phyloP scores from a whole-genome alignment of 164 flowering plant species.

The Macadamia tetraphylla region DNA sequence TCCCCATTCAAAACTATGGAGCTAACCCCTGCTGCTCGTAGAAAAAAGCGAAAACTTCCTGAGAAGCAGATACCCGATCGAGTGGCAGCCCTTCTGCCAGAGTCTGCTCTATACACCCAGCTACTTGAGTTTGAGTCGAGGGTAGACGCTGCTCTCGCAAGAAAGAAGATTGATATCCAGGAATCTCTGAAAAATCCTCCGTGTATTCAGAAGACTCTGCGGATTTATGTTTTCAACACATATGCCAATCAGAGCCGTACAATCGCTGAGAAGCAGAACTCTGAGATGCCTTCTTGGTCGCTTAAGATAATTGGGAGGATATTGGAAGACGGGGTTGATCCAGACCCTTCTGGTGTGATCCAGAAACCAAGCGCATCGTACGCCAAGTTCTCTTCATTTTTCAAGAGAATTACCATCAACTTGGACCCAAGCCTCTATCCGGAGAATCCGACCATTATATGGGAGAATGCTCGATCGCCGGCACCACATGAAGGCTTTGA shows the following conservation, averaged over 20 bases:
- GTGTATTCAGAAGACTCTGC: slow-evolving; percentile 56
- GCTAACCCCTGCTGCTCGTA: slow-evolving; percentile 69
- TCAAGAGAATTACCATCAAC: slow-evolving; percentile 68
- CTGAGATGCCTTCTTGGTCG: slow-evolving; percentile 75
- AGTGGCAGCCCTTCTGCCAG: slow-evolving; percentile 73
- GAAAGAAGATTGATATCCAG: slow-evolving; percentile 74
- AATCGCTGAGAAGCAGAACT: slow-evolving; percentile 36
- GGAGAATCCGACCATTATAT: slow-evolving; percentile 64
- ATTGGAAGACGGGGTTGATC: slow-evolving; percentile 62
- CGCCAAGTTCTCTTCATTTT: slow-evolving; percentile 76
- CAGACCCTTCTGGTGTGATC: slow-evolving; percentile 39
- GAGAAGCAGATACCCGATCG: slow-evolving; percentile 65
- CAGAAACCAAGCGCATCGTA: slow-evolving; percentile 28
- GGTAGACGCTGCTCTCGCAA: slow-evolving; percentile 61
- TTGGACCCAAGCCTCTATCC: slow-evolving; percentile 79
- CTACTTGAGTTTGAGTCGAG: slow-evolving; percentile 70
- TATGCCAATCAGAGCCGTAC: slow-evolving; percentile 49
- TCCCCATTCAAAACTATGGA: slow-evolving; percentile 71
- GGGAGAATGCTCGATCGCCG: slow-evolving; percentile 74
- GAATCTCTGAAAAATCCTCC: slow-evolving; percentile 63
- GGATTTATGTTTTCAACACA: slow-evolving; percentile 78
- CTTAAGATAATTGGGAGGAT: slow-evolving; percentile 81
- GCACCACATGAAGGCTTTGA: slow-evolving; percentile 82
- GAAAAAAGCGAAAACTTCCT: slow-evolving; percentile 64
- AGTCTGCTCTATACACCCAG: slow-evolving; percentile 72